These are phyloP conservation scores for Candida maris DNA, from an alignment of 805 yeast species.

Conservation along the genomic window DNA sequence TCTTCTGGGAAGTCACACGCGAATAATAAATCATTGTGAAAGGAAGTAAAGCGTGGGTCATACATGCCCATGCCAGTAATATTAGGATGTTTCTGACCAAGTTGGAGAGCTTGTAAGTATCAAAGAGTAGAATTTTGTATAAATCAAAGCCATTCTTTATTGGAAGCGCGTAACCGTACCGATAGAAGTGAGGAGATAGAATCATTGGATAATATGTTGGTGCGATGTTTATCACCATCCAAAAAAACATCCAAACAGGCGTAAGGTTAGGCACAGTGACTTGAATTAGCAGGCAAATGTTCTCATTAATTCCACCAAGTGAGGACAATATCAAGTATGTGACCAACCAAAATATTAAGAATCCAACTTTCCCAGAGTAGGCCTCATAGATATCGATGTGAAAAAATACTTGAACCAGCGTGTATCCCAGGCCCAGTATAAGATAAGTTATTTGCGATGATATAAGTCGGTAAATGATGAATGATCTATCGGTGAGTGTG, in stretches of 20 bases:
- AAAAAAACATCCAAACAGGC: slow-evolving; percentile 65
- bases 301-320: slow-evolving; percentile 68
- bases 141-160: slow-evolving; percentile 57
- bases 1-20: slow-evolving; percentile 11
- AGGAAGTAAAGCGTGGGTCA: slow-evolving; percentile 43
- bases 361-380: slow-evolving; percentile 58
- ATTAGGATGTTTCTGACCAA: slow-evolving; percentile 62
- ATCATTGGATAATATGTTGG: slow-evolving; percentile 61
- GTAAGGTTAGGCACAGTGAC: slow-evolving; percentile 52
- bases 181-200: slow-evolving; percentile 48
- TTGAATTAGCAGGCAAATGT: slow-evolving; percentile 48
- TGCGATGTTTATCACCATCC: slow-evolving; percentile 63
- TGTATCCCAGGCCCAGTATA: slow-evolving; percentile 52
- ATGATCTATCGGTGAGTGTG: slow-evolving; percentile 43
- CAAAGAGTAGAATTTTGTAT: slow-evolving; percentile 52
- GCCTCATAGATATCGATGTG: slow-evolving; percentile 56
- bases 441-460: slow-evolving; percentile 49
- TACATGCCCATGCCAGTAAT: slow-evolving; percentile 54
- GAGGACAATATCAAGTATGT: slow-evolving; percentile 63
- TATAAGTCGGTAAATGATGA: slow-evolving; percentile 46
- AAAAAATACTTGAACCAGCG: slow-evolving; percentile 60
- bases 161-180: slow-evolving; percentile 68
- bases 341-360: slow-evolving; percentile 64
- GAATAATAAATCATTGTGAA: slow-evolving; percentile 25
- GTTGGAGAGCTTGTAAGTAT: slow-evolving; percentile 47